Conservation (phyloP, 1,139 yeast genomes). For the Kodamaea fungicola region DNA sequence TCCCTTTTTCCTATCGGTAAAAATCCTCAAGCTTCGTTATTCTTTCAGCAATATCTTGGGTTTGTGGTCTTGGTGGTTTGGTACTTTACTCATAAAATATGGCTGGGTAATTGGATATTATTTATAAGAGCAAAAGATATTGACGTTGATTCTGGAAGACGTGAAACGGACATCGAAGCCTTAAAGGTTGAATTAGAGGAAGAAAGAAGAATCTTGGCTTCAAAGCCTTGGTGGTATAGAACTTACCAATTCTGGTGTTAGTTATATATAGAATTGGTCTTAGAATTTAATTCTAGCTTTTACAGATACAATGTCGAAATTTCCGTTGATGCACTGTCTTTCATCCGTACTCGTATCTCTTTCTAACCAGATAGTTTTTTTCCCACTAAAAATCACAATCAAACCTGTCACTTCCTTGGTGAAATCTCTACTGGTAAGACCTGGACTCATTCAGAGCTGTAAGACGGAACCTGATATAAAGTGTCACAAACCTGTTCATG, state of each 20-base stretch:
- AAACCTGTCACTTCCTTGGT: too few species aligned
- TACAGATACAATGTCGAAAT: too few species aligned
- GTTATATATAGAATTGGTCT: too few species aligned
- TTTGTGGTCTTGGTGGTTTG: slow-evolving; percentile 34
- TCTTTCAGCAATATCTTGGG: slow-evolving; percentile 38
- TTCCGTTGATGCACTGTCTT: too few species aligned
- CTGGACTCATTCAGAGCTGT: too few species aligned
- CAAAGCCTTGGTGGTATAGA: slow-evolving; percentile 54
- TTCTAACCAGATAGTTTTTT: too few species aligned
- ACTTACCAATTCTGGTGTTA: slow-evolving; percentile 56
- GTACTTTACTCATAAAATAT: slow-evolving; percentile 40
- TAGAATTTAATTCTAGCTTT: too few species aligned
- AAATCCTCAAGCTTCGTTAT: slow-evolving; percentile 30
- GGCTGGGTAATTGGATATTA: slow-evolving; percentile 35
- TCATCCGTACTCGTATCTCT: too few species aligned
- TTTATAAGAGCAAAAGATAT: slow-evolving; percentile 49
- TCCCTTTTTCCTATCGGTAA: slow-evolving; percentile 40
- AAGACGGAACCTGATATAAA: too few species aligned
- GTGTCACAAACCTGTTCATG: too few species aligned
- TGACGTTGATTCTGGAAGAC: slow-evolving; percentile 70
- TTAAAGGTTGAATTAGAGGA: slow-evolving; percentile 63
- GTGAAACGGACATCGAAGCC: slow-evolving; percentile 61
- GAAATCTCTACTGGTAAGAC: too few species aligned
- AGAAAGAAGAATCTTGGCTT: slow-evolving; percentile 50
- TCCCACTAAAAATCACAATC: too few species aligned